These are phyloP conservation scores for Metschnikowia cerradonensis DNA, from an alignment of 805 yeast genomes.

Conservation along the genomic window DNA sequence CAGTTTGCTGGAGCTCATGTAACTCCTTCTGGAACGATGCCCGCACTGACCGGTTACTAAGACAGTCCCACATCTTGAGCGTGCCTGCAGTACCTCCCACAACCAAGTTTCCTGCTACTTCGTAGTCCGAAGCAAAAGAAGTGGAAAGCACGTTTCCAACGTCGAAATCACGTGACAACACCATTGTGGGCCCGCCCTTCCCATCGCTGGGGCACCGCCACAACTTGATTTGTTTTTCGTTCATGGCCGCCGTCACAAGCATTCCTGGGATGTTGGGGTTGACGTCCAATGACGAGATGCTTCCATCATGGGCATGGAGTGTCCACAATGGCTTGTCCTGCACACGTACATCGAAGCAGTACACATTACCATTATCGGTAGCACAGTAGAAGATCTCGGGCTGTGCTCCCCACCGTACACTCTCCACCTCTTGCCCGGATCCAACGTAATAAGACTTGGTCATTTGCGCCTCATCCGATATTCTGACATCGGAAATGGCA, in stretches of 20 bases:
- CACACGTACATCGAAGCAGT: conserved; percentile 80
- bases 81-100: conserved; percentile 86
- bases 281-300: conserved; percentile 75
- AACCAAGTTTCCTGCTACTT: conserved; percentile 76
- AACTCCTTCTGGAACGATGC: conserved; percentile 60
- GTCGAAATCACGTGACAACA: conserved; percentile 85
- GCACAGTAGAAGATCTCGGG: conserved; percentile 70
- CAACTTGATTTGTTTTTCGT: conserved; percentile 78
- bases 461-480: conserved; percentile 55
- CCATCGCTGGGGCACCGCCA: conserved; percentile 66
- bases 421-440: conserved; percentile 79
- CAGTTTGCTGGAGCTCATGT: conserved; percentile 48
- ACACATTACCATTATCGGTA: conserved; percentile 85
- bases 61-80: conserved; percentile 89
- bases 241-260: conserved; percentile 85
- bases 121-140: conserved; percentile 81
- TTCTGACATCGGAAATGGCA: conserved; percentile 82
- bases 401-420: conserved; percentile 62
- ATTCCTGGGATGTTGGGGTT: conserved; percentile 66
- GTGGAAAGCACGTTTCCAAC: conserved; percentile 87
- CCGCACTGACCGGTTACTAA: conserved; percentile 77
- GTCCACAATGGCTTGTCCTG: conserved; percentile 82
- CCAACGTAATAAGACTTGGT: conserved; percentile 61
- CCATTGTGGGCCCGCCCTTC: conserved; percentile 70
- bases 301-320: conserved; percentile 94